Evolutionary conservation across 805 yeast genomes (phyloP).

Genomic region (Spathaspora passalidarum): DNA sequence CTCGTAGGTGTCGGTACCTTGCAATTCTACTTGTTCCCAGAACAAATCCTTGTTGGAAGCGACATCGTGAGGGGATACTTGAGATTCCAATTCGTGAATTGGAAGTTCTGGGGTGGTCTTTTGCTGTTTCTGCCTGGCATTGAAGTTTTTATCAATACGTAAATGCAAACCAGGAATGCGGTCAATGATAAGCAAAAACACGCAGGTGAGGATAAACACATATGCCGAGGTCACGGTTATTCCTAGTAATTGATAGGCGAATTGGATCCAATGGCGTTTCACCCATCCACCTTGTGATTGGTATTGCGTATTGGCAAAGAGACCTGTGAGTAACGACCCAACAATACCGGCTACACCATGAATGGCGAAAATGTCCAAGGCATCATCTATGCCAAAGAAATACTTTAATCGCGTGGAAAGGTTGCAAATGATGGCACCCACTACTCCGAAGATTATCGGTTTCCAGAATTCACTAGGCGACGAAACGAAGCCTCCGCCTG

Average conservation of each 20-base stretch:
- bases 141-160: conserved; percentile 38
- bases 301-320: conserved; percentile 33
- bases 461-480: conserved; percentile 38
- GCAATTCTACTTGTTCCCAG: conserved; percentile 28
- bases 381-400: conserved; percentile 38
- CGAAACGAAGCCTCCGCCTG: conserved; percentile 41
- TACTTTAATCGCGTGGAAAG: conserved; percentile 39
- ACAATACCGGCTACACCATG: conserved; percentile 42
- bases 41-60: conserved; percentile 7
- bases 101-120: background rate
- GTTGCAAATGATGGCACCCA: conserved; percentile 36
- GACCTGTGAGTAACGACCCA: conserved; percentile 39
- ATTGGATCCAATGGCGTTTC: conserved; percentile 36
- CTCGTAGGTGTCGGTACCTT: conserved; percentile 39
- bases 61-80: conserved; percentile 13
- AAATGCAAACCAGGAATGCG: conserved; percentile 39
- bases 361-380: conserved; percentile 41
- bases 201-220: conserved; percentile 29
- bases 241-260: conserved; percentile 40
- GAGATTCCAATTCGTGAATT: conserved; percentile 12
- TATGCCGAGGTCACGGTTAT: conserved; percentile 31
- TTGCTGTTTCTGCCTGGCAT: conserved; percentile 23
- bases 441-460: conserved; percentile 34
- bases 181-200: conserved; percentile 35
- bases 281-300: conserved; percentile 42